phyloP scores from a whole-genome alignment of 2,329 filamentous ascomycete species.

The Botrytis deweyae region DNA sequence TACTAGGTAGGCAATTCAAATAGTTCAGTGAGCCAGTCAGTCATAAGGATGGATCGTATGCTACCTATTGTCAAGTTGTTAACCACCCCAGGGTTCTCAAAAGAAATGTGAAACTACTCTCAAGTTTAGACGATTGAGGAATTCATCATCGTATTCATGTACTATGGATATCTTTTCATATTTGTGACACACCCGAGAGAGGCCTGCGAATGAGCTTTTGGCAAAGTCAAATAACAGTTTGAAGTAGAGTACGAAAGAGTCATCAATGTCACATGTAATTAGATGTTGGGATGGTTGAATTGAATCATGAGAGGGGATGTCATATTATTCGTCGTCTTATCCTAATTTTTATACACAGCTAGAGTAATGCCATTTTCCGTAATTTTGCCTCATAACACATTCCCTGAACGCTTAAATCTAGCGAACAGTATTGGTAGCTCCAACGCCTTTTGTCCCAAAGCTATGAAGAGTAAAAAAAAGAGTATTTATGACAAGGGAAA shows the following conservation, averaged over 20 bases:
- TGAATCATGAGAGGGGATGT: conserved; percentile 54
- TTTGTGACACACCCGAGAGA: background rate
- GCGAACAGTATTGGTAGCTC: conserved; percentile 36
- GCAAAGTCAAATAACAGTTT: background rate
- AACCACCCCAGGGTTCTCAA: background rate
- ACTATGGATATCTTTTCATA: background rate
- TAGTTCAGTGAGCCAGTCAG: background rate
- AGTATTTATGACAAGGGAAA: conserved; percentile 39
- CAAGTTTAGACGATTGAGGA: background rate
- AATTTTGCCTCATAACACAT: conserved; percentile 34
- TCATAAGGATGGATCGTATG: background rate
- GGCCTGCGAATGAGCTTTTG: background rate
- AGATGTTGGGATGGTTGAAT: background rate
- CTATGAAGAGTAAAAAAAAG: conserved; percentile 37
- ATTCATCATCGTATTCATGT: background rate
- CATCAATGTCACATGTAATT: background rate
- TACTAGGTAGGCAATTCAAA: background rate
- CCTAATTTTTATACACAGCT: conserved; percentile 43
- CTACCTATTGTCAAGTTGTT: background rate
- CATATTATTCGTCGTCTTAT: conserved; percentile 53
- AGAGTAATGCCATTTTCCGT: conserved; percentile 36
- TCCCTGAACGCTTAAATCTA: conserved; percentile 33
- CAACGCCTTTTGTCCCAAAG: conserved; percentile 40
- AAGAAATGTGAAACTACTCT: background rate
- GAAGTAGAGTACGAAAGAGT: background rate